phyloP scores from a whole-genome alignment of 208 protist genomes.

The Trypanosoma caninum region DNA sequence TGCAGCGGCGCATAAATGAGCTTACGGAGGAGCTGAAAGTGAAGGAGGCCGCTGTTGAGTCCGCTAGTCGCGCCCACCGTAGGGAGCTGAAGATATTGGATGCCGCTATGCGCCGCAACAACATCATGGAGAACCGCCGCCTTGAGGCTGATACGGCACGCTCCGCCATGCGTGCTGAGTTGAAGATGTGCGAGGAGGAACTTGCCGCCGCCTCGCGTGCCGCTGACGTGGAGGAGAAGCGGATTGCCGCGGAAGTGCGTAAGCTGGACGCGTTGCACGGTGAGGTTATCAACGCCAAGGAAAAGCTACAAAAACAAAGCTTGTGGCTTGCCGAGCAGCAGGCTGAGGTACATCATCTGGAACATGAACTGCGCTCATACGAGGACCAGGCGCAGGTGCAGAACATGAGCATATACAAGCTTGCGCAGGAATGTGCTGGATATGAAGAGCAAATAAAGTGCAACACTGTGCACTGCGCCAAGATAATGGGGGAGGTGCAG shows the following conservation, averaged over 20 bases:
- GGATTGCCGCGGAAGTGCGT: constrained; percentile 31
- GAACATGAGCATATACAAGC: constrained; percentile 77
- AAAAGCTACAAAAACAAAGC: constrained; percentile 55
- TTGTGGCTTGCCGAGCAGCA: constrained; percentile 81
- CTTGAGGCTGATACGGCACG: constrained; percentile 50
- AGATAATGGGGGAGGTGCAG: constrained; percentile 90
- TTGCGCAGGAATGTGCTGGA: constrained; percentile 86
- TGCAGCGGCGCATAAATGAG: constrained; percentile 62
- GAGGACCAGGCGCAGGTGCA: constrained; percentile 86
- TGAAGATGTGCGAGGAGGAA: constrained; percentile 52
- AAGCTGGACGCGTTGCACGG: constrained; percentile 82
- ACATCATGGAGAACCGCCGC: constrained; percentile 51
- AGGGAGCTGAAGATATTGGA: constrained; percentile 63
- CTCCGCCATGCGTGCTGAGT: constrained; percentile 35
- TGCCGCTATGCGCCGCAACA: constrained; percentile 65
- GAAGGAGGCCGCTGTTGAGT: constrained; percentile 51
- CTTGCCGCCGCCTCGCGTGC: constrained; percentile 29
- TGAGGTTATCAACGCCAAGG: constrained; percentile 57
- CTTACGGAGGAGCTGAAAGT: constrained; percentile 54
- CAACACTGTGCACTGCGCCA: constrained; percentile 56
- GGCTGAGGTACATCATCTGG: constrained; percentile 81
- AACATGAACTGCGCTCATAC: constrained; percentile 80
- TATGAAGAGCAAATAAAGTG: constrained; percentile 76
- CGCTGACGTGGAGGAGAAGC: constrained; percentile 42
- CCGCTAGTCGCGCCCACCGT: constrained; percentile 37